phyloP scores from a whole-genome alignment of 2,329 filamentous ascomycete species.

The Botrytis sinoallii region DNA sequence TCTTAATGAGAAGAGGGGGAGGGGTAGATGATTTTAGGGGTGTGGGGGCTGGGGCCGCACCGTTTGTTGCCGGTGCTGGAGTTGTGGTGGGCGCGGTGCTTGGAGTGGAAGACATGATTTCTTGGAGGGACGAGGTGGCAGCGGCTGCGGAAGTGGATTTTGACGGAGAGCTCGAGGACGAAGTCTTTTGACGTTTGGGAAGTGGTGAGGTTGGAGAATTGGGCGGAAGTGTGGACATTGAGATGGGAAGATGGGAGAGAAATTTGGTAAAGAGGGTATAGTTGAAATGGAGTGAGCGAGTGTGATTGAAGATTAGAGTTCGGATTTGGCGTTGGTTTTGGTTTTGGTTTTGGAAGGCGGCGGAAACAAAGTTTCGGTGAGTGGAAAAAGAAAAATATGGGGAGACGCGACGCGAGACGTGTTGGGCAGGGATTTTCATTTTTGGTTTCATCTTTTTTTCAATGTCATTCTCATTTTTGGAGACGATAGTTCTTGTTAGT shows the following conservation, averaged over 20 bases:
- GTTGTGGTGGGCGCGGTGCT: background rate
- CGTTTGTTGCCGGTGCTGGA: background rate
- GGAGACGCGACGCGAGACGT: conserved; percentile 19
- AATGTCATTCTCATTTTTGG: background rate
- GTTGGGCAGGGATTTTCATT: background rate
- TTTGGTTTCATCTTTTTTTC: background rate
- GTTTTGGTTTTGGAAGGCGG: background rate
- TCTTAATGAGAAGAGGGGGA: conserved; percentile 61
- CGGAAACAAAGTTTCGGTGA: conserved; percentile 11
- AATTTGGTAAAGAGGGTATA: background rate
- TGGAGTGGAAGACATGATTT: conserved; percentile 16
- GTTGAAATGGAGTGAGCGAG: background rate
- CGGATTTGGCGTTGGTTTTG: background rate
- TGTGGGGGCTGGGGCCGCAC: conserved; percentile 21
- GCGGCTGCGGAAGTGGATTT: background rate
- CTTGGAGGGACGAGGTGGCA: conserved; percentile 12
- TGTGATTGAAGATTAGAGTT: background rate
- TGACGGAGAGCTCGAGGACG: background rate
- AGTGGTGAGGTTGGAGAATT: conserved; percentile 13
- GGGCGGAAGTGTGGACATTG: conserved; percentile 12
- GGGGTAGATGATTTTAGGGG: conserved; percentile 22
- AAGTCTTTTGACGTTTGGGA: conserved; percentile 21
- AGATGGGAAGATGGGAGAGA: background rate
- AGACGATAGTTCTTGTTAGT: background rate
- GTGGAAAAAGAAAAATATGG: conserved; percentile 14